These are phyloP conservation scores for Carex myosuroides DNA, from an alignment of 176 grass and related monocot genomes.

Conservation along the genomic window DNA sequence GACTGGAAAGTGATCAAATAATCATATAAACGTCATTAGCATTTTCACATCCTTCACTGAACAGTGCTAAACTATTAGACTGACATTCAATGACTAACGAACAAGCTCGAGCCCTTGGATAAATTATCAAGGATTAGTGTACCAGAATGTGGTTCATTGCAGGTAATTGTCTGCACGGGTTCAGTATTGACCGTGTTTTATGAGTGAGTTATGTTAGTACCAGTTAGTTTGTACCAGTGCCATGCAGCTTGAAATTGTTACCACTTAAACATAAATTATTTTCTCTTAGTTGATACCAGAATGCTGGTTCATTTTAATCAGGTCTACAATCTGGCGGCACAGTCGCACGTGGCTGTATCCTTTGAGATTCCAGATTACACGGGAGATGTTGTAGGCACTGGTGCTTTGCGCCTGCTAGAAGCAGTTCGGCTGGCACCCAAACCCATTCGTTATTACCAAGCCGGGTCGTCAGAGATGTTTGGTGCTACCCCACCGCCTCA, in stretches of 20 bases:
- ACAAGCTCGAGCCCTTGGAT: background rate
- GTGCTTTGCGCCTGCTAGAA: conserved; percentile 88
- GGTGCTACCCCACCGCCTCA: conserved; percentile 93
- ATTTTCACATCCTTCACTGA: background rate
- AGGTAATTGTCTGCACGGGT: background rate
- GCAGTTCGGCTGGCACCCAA: conserved; percentile 59
- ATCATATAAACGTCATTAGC: background rate
- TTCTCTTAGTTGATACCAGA: background rate
- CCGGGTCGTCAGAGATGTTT: conserved; percentile 95
- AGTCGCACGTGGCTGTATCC: conserved; percentile 93
- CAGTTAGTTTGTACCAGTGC: background rate
- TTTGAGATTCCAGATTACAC: conserved; percentile 97
- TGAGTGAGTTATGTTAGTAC: background rate
- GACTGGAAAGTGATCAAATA: background rate
- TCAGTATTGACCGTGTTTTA: background rate
- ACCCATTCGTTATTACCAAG: conserved; percentile 83
- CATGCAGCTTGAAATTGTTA: background rate
- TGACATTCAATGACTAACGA: background rate
- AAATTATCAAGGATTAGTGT: background rate
- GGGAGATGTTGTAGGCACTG: conserved; percentile 81
- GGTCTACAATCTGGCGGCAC: conserved; percentile 96
- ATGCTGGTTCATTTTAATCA: background rate
- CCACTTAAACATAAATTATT: background rate
- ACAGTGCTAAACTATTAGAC: background rate
- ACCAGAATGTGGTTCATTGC: background rate